Evolutionary conservation across 2,329 filamentous ascomycete species (phyloP).

Genomic region (Aspergillus candidus): DNA sequence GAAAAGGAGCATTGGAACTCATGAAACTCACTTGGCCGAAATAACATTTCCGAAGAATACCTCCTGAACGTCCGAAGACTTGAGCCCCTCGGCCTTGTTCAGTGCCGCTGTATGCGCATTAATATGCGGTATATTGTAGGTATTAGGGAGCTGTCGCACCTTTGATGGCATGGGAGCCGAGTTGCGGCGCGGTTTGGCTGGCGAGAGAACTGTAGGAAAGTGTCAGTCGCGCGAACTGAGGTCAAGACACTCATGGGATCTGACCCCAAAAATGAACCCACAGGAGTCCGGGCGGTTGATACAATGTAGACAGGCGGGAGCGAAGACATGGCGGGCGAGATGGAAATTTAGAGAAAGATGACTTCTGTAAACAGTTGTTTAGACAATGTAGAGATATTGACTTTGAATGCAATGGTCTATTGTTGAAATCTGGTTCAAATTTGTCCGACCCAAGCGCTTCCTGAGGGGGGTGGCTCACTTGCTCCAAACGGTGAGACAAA

Average conservation of each 20-base stretch:
- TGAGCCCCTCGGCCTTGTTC: conserved; percentile 77
- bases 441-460: no score
- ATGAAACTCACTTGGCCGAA: conserved; percentile 75
- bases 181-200: conserved; percentile 75
- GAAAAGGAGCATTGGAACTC: conserved; percentile 26
- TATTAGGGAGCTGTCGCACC: conserved; percentile 47
- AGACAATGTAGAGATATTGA: background rate
- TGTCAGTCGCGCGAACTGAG: conserved; percentile 12
- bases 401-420: no score
- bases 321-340: conserved; percentile 58
- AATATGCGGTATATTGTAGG: no score
- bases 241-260: conserved; percentile 20
- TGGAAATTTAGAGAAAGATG: no score
- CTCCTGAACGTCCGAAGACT: conserved; percentile 85
- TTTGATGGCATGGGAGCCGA: conserved; percentile 90
- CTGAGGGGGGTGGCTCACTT: no score
- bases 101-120: conserved; percentile 56
- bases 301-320: conserved; percentile 93
- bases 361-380: no score
- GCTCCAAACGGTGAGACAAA: no score
- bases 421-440: no score
- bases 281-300: conserved; percentile 80
- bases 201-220: conserved; percentile 65
- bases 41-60: conserved; percentile 98
- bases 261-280: conserved; percentile 92